Conservation (phyloP, 2,329 filamentous ascomycete genomes). For the Coniochaeta sp. region DNA sequence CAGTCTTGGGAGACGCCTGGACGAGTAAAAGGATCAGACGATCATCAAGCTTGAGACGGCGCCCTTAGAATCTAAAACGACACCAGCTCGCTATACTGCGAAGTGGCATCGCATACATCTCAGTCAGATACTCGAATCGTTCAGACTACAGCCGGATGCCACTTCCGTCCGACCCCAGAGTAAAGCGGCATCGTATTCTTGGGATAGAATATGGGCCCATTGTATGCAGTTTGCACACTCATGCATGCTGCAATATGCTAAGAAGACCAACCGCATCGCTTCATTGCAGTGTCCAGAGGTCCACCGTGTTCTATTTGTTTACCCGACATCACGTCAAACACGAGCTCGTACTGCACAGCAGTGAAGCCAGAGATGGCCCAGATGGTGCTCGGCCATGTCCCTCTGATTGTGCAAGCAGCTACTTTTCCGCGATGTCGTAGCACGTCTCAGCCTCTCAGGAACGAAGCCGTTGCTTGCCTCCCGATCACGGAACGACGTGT, state of each 20-base stretch:
- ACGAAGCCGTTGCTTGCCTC: background rate
- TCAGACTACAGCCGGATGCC: background rate
- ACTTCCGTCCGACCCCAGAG: background rate
- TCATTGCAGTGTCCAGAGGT: background rate
- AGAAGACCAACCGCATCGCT: constrained; percentile 1
- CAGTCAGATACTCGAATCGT: background rate
- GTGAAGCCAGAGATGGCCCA: background rate
- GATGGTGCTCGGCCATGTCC: background rate
- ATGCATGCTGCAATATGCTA: background rate
- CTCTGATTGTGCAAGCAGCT: background rate
- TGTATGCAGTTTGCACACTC: background rate
- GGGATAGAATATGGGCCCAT: background rate
- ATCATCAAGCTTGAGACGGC: background rate
- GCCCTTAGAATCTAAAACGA: background rate
- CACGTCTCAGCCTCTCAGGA: background rate
- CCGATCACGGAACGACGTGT: background rate
- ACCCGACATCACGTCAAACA: background rate
- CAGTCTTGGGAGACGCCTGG: too few species aligned
- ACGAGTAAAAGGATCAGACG: too few species aligned
- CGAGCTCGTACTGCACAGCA: background rate
- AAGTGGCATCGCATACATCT: background rate
- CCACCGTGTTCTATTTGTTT: background rate
- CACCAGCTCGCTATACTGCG: background rate
- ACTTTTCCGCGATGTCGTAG: background rate
- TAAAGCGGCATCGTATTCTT: background rate